Base-by-base conservation (phyloP, 495 filamentous ascomycete genomes). In the Xylaria nigripes region DNA sequence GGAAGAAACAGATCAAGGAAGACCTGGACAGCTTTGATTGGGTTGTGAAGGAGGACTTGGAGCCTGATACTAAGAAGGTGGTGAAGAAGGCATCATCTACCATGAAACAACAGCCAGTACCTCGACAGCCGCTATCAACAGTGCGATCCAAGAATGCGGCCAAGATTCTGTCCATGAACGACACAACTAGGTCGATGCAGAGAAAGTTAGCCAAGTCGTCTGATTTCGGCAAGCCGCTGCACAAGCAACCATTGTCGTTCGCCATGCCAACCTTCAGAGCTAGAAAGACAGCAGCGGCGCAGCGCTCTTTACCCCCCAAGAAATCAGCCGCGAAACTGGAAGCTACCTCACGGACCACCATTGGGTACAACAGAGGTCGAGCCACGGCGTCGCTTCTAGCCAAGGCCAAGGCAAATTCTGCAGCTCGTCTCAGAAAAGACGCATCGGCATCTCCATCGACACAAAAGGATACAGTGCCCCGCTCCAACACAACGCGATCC, bases 321-420 rank as follows among this genome's bases (percentile, higher is more conserved):
- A 32, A 76, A 69, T 51, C 77, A 77, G 45, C 72, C 69, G 2
- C 49, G 44, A 54, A 81, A 59, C 70, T 80, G 3, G 81, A 84
- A 6, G 85, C 86, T 18, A 76, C 73, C 6, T 91, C 90, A 12
- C 79, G 81, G 48, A 86, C 80, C 44, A 95, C 90, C 0, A 69
- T 96, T 24, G 90, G 90, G 6, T 92, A 90, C 64, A 82, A 81
- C 48, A 87, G 85, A 62, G 89, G 90, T 24, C 78, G 89, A 15
- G 76, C 75, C 15, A 77, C 83, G 13, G 84, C 84, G 1, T 66
- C 67, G 6, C 62, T 65, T 6, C 61, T 77, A 12, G 61, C 68
- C 9, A 64, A 60, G 23, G 54, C 61, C 25, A 66, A 42, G 1
- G 48, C 29, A n/a, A n/a, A n/a, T 34, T 30, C 42, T 49, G 22